Evolutionary conservation across 2,329 filamentous ascomycete genomes (phyloP).

Genomic region (Cephalotrichum gorgonifer): DNA sequence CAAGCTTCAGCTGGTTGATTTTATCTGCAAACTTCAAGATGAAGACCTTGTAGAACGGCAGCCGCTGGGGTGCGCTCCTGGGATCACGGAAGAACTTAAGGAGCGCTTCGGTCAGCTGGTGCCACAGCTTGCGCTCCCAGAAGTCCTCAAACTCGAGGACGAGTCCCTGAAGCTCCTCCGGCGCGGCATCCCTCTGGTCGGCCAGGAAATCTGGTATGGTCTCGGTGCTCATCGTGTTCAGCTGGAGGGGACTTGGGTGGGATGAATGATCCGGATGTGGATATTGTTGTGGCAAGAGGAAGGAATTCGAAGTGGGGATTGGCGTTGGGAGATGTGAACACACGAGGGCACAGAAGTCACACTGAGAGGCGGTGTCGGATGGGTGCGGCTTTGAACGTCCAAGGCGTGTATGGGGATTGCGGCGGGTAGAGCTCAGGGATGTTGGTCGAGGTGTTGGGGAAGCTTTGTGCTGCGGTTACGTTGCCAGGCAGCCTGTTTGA

Average conservation of each 20-base stretch:
- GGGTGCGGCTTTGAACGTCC: no score
- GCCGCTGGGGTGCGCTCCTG: constrained; percentile 71
- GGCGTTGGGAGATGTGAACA: no score
- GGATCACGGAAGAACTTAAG: constrained; percentile 79
- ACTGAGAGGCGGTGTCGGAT: no score
- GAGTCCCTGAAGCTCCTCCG: constrained; percentile 76
- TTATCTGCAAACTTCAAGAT: constrained; percentile 94
- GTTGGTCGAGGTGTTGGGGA: no score
- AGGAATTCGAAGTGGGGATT: neutral
- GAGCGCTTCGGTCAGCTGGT: constrained; percentile 87
- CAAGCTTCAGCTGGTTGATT: constrained; percentile 98
- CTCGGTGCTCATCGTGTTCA: constrained; percentile 62
- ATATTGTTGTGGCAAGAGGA: neutral
- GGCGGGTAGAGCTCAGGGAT: no score
- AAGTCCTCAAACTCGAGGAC: constrained; percentile 90
- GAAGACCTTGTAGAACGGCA: constrained; percentile 89
- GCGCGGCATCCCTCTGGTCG: constrained; percentile 78
- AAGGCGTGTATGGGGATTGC: no score
- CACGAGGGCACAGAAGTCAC: no score
- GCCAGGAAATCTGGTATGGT: constrained; percentile 85
- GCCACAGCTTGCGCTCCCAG: constrained; percentile 99
- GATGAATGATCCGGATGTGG: neutral
- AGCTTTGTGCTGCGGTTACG: no score
- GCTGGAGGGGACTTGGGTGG: neutral
- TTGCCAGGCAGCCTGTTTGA: no score